Conservation (phyloP, 331 rosid species). For the Malus hybrid region DNA sequence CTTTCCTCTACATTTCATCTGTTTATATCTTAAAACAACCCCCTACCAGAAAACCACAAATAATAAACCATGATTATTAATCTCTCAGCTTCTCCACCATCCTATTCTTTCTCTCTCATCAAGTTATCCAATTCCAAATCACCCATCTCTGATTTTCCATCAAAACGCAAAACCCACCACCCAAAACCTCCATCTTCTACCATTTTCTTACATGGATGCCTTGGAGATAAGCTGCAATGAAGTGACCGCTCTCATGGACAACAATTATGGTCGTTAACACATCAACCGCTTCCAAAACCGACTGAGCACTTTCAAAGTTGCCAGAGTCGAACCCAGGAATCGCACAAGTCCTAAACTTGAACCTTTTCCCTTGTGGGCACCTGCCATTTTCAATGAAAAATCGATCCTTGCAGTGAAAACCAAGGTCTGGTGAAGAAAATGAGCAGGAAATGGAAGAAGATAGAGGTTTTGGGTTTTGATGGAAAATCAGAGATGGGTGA, state of each 20-base stretch:
- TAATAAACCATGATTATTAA: conserved; percentile 38
- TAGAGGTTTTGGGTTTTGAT: conserved; percentile 32
- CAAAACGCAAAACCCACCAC: conserved; percentile 43
- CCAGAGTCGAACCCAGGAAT: too few relatives aligned
- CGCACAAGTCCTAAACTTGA: too few relatives aligned
- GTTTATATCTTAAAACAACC: too few relatives aligned
- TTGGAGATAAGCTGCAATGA: conserved; percentile 81
- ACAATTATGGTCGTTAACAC: conserved; percentile 77
- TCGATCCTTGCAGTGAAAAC: conserved; percentile 32
- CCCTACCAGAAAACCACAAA: not conserved
- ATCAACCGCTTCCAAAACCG: conserved; percentile 60
- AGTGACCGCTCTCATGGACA: conserved; percentile 91
- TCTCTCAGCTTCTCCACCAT: conserved; percentile 12
- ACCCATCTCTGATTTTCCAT: conserved; percentile 35
- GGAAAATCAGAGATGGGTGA: conserved; percentile 38
- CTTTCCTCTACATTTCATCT: too few relatives aligned
- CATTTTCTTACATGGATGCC: conserved; percentile 80
- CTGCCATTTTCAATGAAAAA: conserved; percentile 22
- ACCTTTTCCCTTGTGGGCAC: too few relatives aligned
- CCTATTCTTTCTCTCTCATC: conserved; percentile 37
- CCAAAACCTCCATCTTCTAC: conserved; percentile 39
- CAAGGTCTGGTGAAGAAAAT: conserved; percentile 27
- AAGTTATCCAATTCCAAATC: conserved; percentile 37
- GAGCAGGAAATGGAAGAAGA: conserved; percentile 23
- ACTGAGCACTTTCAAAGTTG: too few relatives aligned